phyloP scores from a whole-genome alignment of 1,284 basidiomycete genomes.

The Sphaerobolus stellatus region DNA sequence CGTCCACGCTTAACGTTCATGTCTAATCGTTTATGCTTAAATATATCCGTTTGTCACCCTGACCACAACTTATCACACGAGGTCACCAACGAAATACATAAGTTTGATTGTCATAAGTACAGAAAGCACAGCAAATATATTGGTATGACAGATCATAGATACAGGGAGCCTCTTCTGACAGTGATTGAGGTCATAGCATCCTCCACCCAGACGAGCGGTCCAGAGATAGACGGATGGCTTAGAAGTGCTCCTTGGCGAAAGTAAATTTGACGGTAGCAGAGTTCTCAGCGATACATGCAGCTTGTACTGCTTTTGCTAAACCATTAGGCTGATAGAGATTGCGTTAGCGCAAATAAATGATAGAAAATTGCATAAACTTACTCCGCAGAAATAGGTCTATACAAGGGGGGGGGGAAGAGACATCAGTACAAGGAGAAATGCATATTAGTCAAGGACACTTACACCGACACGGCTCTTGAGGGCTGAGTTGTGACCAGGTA shows the following conservation, averaged over 20 bases:
- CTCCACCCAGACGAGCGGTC: too few relatives aligned
- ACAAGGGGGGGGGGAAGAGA: slow-evolving; percentile 8
- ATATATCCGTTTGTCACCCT: too few relatives aligned
- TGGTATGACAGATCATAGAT: too few relatives aligned
- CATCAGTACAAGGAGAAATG: slow-evolving; percentile 6
- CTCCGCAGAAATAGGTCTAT: slow-evolving; percentile 85
- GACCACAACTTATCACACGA: too few relatives aligned
- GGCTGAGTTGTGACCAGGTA: slow-evolving; percentile 73
- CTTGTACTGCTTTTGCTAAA: slow-evolving; percentile 73
- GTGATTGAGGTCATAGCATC: too few relatives aligned
- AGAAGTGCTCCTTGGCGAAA: slow-evolving; percentile 86
- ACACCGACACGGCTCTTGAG: slow-evolving; percentile 81
- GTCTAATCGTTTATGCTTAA: too few relatives aligned
- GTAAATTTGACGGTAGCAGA: slow-evolving; percentile 64
- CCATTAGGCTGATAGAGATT: slow-evolving; percentile 43
- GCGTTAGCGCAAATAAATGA: neutral
- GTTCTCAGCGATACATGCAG: slow-evolving; percentile 58
- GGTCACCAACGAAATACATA: too few relatives aligned
- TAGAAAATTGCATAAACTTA: slow-evolving; percentile 16
- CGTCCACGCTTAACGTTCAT: too few relatives aligned
- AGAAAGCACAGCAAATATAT: too few relatives aligned
- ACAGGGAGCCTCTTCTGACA: too few relatives aligned
- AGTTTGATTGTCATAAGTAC: too few relatives aligned
- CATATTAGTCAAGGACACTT: slow-evolving; percentile 34
- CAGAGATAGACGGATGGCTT: too few relatives aligned